Conservation (phyloP, 176 grass and related monocot genomes). For the Metroxylon sagu region DNA sequence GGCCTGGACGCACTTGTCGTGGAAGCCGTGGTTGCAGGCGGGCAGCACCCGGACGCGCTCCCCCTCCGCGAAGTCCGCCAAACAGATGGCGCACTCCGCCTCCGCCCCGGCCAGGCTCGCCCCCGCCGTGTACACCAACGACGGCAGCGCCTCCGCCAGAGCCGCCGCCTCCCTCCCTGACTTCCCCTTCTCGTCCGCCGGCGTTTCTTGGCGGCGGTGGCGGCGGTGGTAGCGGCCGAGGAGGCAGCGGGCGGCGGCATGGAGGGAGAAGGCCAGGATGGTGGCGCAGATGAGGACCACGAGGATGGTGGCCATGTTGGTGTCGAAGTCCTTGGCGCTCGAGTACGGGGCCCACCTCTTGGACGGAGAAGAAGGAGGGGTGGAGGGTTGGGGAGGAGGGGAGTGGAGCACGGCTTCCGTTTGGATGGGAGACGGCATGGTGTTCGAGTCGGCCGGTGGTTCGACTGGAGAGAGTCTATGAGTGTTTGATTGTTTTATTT, state of each 20-base stretch:
- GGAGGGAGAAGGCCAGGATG: constrained; percentile 73
- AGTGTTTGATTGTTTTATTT: too few species aligned
- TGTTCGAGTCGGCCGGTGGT: too few species aligned
- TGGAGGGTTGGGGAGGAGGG: constrained; percentile 18
- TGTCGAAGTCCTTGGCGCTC: constrained; percentile 59
- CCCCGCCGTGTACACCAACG: constrained; percentile 29
- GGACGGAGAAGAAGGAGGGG: constrained; percentile 7
- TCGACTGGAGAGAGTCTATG: too few species aligned
- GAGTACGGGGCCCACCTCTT: constrained; percentile 54
- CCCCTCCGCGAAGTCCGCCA: constrained; percentile 48
- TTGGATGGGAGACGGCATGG: too few species aligned
- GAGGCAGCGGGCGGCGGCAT: constrained; percentile 57
- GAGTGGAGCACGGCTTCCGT: too few species aligned
- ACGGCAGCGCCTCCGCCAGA: not conserved
- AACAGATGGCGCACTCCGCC: constrained; percentile 53
- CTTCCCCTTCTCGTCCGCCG: not conserved
- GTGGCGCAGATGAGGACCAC: constrained; percentile 69
- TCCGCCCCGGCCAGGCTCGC: constrained; percentile 29
- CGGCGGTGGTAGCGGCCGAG: constrained; percentile 20
- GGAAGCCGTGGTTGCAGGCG: constrained; percentile 33
- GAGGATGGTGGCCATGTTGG: constrained; percentile 85
- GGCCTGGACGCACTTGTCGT: constrained; percentile 27
- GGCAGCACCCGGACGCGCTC: constrained; percentile 29
- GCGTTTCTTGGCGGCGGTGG: not conserved
- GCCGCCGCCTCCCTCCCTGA: constrained; percentile 23